A percentile compares a stretch with the other conserved stretches of the same genome.
Evolutionary conservation across 768 basidiomycete species (phyloP).

Genomic region (Suillus americanus): DNA sequence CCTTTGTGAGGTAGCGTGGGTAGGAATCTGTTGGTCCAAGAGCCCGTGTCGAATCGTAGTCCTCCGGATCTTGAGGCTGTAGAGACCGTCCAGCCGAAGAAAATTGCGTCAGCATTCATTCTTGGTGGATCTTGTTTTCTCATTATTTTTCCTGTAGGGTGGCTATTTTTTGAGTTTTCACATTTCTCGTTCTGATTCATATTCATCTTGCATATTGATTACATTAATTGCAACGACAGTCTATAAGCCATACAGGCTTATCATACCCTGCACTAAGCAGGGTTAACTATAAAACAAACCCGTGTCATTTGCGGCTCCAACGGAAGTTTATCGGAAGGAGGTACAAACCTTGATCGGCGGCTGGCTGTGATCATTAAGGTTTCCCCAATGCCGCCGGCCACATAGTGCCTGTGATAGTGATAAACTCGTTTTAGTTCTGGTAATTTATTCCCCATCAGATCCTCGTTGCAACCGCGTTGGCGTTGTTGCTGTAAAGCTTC

Average conservation of each 20-base stretch:
- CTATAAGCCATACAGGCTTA: neutral
- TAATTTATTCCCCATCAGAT: neutral
- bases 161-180: neutral
- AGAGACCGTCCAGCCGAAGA: constrained; percentile 11
- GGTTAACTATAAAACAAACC: neutral
- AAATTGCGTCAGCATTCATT: constrained; percentile 19
- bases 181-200: too few relatives aligned
- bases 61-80: constrained; percentile 9
- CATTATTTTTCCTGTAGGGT: neutral
- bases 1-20: constrained; percentile 28
- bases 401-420: neutral
- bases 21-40: constrained; percentile 13
- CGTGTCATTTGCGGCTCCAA: neutral
- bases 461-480: constrained; percentile 1
- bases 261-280: neutral
- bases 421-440: neutral
- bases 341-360: neutral
- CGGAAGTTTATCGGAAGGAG: neutral
- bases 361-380: neutral
- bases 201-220: neutral
- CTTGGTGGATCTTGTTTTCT: neutral
- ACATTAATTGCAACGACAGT: neutral
- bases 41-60: neutral
- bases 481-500: neutral
- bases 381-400: constrained; percentile 1